Conservation (phyloP, 202 grass and related monocot genomes). For the Schoenoplectus tabernaemontani region DNA sequence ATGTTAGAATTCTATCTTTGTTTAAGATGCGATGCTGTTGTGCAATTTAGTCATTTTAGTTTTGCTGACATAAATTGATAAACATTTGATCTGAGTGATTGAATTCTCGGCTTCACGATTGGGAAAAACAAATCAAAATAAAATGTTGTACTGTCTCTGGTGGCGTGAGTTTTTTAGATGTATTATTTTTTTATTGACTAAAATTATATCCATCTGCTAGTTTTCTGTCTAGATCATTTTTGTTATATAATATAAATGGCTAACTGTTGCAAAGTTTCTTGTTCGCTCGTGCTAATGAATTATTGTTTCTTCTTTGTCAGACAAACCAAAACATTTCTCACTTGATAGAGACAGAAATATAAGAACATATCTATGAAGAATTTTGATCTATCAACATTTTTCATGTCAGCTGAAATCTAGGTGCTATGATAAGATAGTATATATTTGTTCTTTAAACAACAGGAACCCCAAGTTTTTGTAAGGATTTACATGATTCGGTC, state of each 20-base stretch:
- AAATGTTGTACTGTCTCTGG: neutral
- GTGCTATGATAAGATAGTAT: no score
- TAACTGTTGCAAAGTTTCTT: neutral
- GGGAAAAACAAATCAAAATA: neutral
- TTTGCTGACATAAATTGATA: neutral
- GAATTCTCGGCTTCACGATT: neutral
- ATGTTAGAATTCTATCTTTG: conserved; percentile 8
- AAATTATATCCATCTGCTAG: neutral
- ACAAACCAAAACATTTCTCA: neutral
- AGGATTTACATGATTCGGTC: conserved; percentile 8
- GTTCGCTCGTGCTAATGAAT: neutral
- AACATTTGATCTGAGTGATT: conserved; percentile 15
- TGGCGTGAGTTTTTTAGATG: neutral
- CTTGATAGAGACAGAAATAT: neutral
- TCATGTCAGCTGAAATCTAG: neutral
- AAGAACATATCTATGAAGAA: neutral
- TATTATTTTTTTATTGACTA: neutral
- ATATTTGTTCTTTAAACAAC: neutral
- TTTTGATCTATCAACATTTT: neutral
- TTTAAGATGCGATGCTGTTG: neutral
- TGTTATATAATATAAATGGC: neutral
- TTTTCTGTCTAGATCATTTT: neutral
- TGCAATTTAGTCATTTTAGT: conserved; percentile 5
- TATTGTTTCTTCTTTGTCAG: neutral
- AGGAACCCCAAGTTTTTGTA: neutral